phyloP scores from a whole-genome alignment of 805 yeast species.

The Ascoidea asiatica region DNA sequence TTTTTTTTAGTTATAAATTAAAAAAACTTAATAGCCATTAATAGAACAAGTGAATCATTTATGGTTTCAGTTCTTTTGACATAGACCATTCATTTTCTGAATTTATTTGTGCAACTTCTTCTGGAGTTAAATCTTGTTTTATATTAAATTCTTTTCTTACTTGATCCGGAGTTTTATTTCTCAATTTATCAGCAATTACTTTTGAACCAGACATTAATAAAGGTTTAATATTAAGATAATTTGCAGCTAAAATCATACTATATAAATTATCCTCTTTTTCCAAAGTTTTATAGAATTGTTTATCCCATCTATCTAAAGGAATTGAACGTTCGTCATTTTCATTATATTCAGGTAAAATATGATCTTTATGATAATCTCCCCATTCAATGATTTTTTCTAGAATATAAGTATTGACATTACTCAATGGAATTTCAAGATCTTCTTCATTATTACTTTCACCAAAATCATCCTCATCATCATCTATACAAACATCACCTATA shows the following conservation, averaged over 20 bases:
- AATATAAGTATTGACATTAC: conserved; percentile 79
- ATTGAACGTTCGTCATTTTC: conserved; percentile 78
- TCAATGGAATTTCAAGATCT: conserved; percentile 74
- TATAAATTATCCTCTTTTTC: conserved; percentile 75
- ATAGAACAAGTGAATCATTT: background rate
- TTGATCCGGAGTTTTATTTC: conserved; percentile 70
- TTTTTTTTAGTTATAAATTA: no score
- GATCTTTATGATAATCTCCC: conserved; percentile 89
- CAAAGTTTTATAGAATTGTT: conserved; percentile 70
- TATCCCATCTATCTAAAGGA: conserved; percentile 93
- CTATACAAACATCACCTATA: conserved; percentile 47
- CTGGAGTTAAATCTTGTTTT: conserved; percentile 74
- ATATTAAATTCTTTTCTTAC: conserved; percentile 69
- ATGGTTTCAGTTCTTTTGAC: background rate
- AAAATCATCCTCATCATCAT: conserved; percentile 21
- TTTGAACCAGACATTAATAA: conserved; percentile 68
- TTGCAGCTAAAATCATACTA: conserved; percentile 72
- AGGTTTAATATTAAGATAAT: conserved; percentile 64
- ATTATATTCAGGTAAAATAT: conserved; percentile 61
- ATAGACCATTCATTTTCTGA: conserved; percentile 84
- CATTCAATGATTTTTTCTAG: conserved; percentile 86
- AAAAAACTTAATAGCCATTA: no score
- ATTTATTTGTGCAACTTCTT: conserved; percentile 77
- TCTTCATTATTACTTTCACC: conserved; percentile 49
- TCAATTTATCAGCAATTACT: conserved; percentile 72